These are phyloP conservation scores for Coemansia sp. DNA, from an alignment of 192 early-diverging fungal species.

Conservation along the genomic window DNA sequence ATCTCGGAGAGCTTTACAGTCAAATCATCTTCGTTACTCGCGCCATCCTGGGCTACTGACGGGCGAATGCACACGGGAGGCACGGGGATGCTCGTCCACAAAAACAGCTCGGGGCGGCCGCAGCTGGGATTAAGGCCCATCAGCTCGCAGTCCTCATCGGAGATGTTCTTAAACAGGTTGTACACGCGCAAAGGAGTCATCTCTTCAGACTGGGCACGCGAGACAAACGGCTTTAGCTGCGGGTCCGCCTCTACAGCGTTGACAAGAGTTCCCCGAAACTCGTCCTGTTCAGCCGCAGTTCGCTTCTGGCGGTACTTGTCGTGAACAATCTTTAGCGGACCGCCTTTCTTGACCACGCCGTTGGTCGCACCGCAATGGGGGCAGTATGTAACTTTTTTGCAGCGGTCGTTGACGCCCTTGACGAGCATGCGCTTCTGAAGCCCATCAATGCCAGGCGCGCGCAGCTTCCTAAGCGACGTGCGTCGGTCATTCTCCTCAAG, in stretches of 20 bases:
- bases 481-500: conserved; percentile 77
- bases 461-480: conserved; percentile 61
- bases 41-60: conserved; percentile 88
- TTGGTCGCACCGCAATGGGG: conserved; percentile 78
- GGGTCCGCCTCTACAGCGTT: conserved; percentile 69
- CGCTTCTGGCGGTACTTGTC: conserved; percentile 86
- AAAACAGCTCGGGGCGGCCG: conserved; percentile 85
- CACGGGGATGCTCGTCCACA: conserved; percentile 93
- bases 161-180: conserved; percentile 80
- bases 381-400: conserved; percentile 85
- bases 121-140: conserved; percentile 82
- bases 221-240: conserved; percentile 68
- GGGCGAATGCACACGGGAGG: conserved; percentile 96
- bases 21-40: conserved; percentile 95
- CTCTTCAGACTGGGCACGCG: conserved; percentile 82
- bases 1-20: conserved; percentile 95
- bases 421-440: conserved; percentile 68
- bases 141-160: conserved; percentile 91
- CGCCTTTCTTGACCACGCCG: conserved; percentile 92
- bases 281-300: conserved; percentile 68
- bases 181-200: conserved; percentile 86
- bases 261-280: conserved; percentile 72
- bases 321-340: conserved; percentile 90
- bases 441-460: conserved; percentile 79
- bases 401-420: conserved; percentile 77